Base-by-base conservation (phyloP, 108 stramenopile species). In the Nitzschia palea region DNA sequence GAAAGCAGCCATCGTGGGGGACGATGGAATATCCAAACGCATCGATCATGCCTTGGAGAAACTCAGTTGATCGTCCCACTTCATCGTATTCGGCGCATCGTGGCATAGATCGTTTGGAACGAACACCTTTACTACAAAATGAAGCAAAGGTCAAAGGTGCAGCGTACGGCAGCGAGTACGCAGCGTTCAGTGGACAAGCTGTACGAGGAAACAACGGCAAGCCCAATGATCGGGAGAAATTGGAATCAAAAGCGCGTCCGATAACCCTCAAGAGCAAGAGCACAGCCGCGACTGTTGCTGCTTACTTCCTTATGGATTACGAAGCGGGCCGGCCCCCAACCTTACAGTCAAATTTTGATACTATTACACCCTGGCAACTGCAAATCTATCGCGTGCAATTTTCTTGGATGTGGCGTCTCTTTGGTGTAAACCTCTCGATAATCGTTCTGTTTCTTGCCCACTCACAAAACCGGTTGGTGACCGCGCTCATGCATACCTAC, bases 281-380 rank as follows among this genome's bases (percentile, higher is more conserved):
- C 14, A 75, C 33, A 23, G 67, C 74, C 31, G 64, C 67, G 10
- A 15, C 31, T 17, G 50, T 82, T 14, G 77, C 81, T 14, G 81
- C 77, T 15, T 62, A 36, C 33, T 82, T 70, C 37, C 64, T 82
- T 28, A 74, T 63, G 67, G 81, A 82, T 50, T 78, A 82, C 53
- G 77, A 82, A 57, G 66, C 45, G 25, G 58, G 70, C 30, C 68
- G 81, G 4, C 51, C 73, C 6, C 68, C 77, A 2, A 63, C 71
- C 2, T 48, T 82, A 12, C 48, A 73, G 8, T 34, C 52, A 9
- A 64, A 62, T 12, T 67, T 82, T 28, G 70, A 56, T 2, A 64
- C 62, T 8, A 78, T 82, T 30, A 67, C 73, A 14, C 36, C 34
- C 2, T 32, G 29, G 35, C 81, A 82, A 42, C 54, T 82, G 10